These are phyloP conservation scores for Hirsutella thompsonii DNA, from an alignment of 2,329 filamentous ascomycete species.

Conservation along the genomic window DNA sequence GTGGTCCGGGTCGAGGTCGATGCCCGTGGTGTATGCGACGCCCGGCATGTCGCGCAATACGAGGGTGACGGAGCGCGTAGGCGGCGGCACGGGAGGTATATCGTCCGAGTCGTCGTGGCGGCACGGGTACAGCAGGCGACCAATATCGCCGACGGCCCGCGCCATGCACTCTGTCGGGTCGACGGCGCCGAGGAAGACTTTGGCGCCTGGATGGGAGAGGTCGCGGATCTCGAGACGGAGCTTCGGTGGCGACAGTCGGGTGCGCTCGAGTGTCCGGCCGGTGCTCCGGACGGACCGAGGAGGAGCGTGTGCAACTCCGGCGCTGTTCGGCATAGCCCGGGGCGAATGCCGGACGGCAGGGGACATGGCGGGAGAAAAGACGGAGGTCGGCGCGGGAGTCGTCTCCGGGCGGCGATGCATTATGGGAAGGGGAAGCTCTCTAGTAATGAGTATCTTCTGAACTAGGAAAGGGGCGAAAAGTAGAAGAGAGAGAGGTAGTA, in stretches of 20 bases:
- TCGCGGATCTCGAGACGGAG: constrained; percentile 48
- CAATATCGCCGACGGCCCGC: constrained; percentile 52
- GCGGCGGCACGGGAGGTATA: constrained; percentile 9
- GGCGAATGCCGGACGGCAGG: constrained; percentile 1
- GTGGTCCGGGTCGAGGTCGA: constrained; percentile 68
- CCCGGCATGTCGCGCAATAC: constrained; percentile 68
- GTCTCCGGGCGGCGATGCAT: constrained; percentile 4
- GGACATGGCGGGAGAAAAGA: constrained; percentile 13
- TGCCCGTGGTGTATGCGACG: constrained; percentile 79
- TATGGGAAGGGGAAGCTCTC: too few species aligned
- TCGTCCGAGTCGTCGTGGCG: neutral
- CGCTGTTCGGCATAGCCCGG: too few species aligned
- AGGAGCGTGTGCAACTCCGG: neutral
- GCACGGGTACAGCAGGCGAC: constrained; percentile 55
- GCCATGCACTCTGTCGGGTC: constrained; percentile 50
- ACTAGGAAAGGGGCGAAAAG: too few species aligned
- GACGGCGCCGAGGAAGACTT: constrained; percentile 54
- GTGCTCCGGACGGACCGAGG: neutral
- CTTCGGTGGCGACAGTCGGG: constrained; percentile 33
- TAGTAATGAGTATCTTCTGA: too few species aligned
- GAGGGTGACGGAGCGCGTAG: constrained; percentile 74
- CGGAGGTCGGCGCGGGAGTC: constrained; percentile 12
- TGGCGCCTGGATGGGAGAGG: constrained; percentile 44
- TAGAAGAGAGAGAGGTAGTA: too few species aligned
- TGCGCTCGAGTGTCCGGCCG: too few species aligned